Percentiles rank a stretch among this genome's conserved stretches.
These are phyloP conservation scores for Coelastrella sp. DNA, from an alignment of 139 green algal species.

Conservation along the genomic window DNA sequence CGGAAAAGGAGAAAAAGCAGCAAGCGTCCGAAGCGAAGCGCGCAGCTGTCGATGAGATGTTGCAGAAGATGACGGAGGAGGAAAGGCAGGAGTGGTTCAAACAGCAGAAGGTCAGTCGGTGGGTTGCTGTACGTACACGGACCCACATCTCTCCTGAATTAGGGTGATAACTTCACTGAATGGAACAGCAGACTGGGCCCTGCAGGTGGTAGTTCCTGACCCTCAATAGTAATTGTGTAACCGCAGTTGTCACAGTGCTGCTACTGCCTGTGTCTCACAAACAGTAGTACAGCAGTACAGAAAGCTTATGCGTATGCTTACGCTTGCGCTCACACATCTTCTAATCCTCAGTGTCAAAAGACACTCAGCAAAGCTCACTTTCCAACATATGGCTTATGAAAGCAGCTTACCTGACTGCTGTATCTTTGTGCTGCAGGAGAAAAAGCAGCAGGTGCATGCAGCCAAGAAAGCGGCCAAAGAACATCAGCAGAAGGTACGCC, in stretches of 20 bases:
- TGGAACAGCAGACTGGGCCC: background rate
- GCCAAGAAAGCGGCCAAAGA: background rate
- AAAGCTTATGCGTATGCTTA: no score
- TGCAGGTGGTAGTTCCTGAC: background rate
- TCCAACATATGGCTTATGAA: background rate
- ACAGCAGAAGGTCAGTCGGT: constrained; percentile 30
- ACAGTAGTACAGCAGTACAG: no score
- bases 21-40: constrained; percentile 15
- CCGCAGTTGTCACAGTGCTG: no score
- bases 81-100: constrained; percentile 23
- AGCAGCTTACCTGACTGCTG: background rate
- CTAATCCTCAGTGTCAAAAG: no score
- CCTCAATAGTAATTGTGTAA: no score
- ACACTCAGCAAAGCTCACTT: no score
- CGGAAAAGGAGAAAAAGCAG: constrained; percentile 15
- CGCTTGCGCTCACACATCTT: no score
- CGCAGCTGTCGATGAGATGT: background rate
- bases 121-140: background rate
- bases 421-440: constrained; percentile 17
- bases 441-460: constrained; percentile 20
- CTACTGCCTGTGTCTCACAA: no score
- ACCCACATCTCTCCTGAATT: background rate
- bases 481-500: constrained; percentile 9
- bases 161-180: background rate
- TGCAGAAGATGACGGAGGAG: constrained; percentile 39